A percentile compares a stretch with the other conserved stretches of the same genome.
These are phyloP conservation scores for Pseudonectria foliicola DNA, from an alignment of 2,329 filamentous ascomycete genomes.

Conservation along the genomic window DNA sequence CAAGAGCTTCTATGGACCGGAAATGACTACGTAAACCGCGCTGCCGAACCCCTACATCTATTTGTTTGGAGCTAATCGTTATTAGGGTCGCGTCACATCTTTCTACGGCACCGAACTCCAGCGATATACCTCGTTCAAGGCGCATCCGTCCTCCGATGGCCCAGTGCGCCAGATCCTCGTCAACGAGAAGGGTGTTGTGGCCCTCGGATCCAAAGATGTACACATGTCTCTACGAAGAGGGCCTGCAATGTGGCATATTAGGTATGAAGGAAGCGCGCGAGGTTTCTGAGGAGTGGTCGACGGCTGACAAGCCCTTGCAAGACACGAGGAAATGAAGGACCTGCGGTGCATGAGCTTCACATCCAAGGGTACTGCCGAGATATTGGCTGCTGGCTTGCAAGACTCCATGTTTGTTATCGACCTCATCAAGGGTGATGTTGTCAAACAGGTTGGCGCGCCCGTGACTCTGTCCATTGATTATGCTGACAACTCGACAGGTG, in stretches of 20 bases:
- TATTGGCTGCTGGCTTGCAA: constrained; percentile 83
- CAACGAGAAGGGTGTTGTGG: constrained; percentile 83
- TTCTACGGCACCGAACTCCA: constrained; percentile 83
- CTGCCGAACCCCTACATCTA: neutral
- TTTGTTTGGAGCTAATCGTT: constrained; percentile 14
- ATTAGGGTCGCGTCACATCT: constrained; percentile 76
- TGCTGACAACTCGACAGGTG: constrained; percentile 42
- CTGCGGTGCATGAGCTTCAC: constrained; percentile 94
- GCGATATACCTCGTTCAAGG: constrained; percentile 83
- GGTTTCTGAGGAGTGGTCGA: neutral
- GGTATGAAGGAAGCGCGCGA: constrained; percentile 37
- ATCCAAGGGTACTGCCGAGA: constrained; percentile 72
- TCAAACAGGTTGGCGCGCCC: constrained; percentile 47
- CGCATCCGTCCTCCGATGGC: constrained; percentile 66
- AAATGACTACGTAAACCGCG: constrained; percentile 68
- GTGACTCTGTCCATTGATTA: neutral
- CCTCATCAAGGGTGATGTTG: constrained; percentile 62
- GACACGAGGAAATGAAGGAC: constrained; percentile 72
- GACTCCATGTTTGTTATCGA: constrained; percentile 74
- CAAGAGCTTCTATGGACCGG: constrained; percentile 92
- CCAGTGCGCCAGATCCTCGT: constrained; percentile 82
- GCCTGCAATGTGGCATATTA: constrained; percentile 80
- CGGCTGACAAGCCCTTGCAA: constrained; percentile 28
- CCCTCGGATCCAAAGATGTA: constrained; percentile 73
- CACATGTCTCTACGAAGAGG: constrained; percentile 85